These are phyloP conservation scores for Claviceps africana DNA, from an alignment of 2,329 filamentous ascomycete species.

Conservation along the genomic window DNA sequence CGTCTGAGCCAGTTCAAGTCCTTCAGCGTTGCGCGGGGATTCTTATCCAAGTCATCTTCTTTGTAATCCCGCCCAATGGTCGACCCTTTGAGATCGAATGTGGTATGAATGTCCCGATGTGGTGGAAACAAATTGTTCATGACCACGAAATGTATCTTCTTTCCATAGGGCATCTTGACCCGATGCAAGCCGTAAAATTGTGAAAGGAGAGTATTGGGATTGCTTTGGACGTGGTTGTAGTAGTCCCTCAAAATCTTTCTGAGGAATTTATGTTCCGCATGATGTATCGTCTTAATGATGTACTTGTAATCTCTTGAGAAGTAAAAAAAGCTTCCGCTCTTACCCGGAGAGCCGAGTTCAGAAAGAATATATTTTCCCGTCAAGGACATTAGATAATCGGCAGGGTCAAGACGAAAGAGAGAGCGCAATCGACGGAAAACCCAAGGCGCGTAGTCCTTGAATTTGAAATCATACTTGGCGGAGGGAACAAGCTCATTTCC, in stretches of 20 bases:
- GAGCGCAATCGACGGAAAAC: slow-evolving; percentile 86
- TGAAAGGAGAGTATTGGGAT: slow-evolving; percentile 91
- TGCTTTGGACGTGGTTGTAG: slow-evolving; percentile 80
- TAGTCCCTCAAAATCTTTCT: slow-evolving; percentile 80
- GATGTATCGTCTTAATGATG: slow-evolving; percentile 99
- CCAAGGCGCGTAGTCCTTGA: slow-evolving; percentile 99
- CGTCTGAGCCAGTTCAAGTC: slow-evolving; percentile 92
- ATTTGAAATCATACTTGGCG: slow-evolving; percentile 99
- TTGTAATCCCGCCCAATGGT: slow-evolving; percentile 84
- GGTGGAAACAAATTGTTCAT: slow-evolving; percentile 99
- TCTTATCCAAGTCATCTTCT: slow-evolving; percentile 75
- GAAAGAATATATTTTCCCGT: slow-evolving; percentile 98
- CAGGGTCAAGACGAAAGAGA: slow-evolving; percentile 83
- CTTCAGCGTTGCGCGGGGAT: slow-evolving; percentile 86
- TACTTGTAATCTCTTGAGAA: slow-evolving; percentile 99
- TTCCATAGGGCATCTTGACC: slow-evolving; percentile 94
- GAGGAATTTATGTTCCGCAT: slow-evolving; percentile 80
- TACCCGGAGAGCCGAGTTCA: slow-evolving; percentile 89
- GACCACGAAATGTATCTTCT: slow-evolving; percentile 98
- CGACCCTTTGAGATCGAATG: slow-evolving; percentile 92
- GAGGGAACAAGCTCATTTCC: slow-evolving; percentile 95
- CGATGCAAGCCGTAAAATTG: slow-evolving; percentile 96
- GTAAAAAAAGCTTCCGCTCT: slow-evolving; percentile 99
- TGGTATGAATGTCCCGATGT: slow-evolving; percentile 92
- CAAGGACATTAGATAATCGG: slow-evolving; percentile 94